These are phyloP conservation scores for Epichloe glyceriae DNA, from an alignment of 2,329 filamentous ascomycete genomes.

Conservation along the genomic window DNA sequence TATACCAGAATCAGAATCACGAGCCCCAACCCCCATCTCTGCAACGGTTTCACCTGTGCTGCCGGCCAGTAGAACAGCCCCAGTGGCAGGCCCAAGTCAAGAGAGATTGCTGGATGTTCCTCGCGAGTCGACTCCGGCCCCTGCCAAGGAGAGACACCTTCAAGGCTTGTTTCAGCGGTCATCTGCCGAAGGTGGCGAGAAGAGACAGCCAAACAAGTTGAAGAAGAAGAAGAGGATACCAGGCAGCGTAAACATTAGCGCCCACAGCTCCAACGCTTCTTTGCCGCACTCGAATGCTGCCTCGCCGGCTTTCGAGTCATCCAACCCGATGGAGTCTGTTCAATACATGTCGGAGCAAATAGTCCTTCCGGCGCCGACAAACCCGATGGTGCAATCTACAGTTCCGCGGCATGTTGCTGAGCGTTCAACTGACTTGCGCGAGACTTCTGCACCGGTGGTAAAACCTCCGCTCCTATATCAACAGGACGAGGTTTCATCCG, in stretches of 20 bases:
- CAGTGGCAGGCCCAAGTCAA: slow-evolving; percentile 32
- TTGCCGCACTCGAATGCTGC: slow-evolving; percentile 35
- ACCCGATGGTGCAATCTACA: neutral
- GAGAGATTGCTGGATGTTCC: slow-evolving; percentile 32
- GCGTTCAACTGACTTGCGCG: neutral
- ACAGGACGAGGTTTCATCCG: slow-evolving; percentile 24
- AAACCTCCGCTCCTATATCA: slow-evolving; percentile 11
- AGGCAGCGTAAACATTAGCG: slow-evolving; percentile 68
- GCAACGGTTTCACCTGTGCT: slow-evolving; percentile 14
- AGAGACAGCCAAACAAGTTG: slow-evolving; percentile 75
- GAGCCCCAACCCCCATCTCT: slow-evolving; percentile 14
- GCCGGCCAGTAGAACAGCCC: slow-evolving; percentile 16
- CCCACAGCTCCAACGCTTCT: slow-evolving; percentile 79
- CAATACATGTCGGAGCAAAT: slow-evolving; percentile 5
- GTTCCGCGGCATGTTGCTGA: neutral
- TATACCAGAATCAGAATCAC: slow-evolving; percentile 11
- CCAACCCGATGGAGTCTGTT: slow-evolving; percentile 32
- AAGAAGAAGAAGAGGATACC: slow-evolving; percentile 81
- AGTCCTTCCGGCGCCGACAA: neutral
- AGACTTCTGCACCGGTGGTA: slow-evolving; percentile 1
- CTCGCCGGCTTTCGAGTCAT: slow-evolving; percentile 32
- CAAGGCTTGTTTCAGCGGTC: slow-evolving; percentile 60
- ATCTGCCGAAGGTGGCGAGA: slow-evolving; percentile 45
- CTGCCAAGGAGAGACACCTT: slow-evolving; percentile 53
- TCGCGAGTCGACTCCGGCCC: slow-evolving; percentile 38